Conservation (phyloP, 495 filamentous ascomycete genomes). For the Daldinia concentrica region DNA sequence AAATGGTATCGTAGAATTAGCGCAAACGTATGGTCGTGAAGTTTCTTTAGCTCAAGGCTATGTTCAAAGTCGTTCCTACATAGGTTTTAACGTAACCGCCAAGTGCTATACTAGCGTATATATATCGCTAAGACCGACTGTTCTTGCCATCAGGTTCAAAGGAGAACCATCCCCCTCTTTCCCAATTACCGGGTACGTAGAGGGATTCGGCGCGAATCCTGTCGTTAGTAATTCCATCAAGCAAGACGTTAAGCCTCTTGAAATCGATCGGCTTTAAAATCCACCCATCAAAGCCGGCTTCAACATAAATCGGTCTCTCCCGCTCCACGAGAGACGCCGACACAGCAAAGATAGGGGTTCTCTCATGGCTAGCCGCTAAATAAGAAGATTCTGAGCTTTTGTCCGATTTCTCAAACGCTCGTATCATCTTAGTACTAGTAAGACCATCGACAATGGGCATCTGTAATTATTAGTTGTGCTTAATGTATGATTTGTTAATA, state of each 20-base stretch:
- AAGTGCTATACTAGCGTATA: not conserved
- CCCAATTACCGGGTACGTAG: conserved; percentile 74
- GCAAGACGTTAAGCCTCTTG: conserved; percentile 67
- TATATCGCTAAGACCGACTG: not conserved
- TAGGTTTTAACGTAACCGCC: not conserved
- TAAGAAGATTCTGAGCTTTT: conserved; percentile 54
- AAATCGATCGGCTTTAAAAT: conserved; percentile 82
- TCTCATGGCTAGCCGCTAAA: conserved; percentile 59
- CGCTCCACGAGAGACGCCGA: conserved; percentile 85
- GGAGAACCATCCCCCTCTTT: conserved; percentile 75
- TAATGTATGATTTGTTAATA: not conserved
- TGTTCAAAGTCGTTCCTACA: not conserved
- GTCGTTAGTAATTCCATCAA: conserved; percentile 66
- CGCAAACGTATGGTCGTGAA: not conserved
- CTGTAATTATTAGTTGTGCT: conserved; percentile 51
- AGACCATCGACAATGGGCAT: conserved; percentile 96
- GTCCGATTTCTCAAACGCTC: conserved; percentile 68
- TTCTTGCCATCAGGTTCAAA: not conserved
- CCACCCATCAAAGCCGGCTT: conserved; percentile 92
- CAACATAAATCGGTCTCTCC: conserved; percentile 73
- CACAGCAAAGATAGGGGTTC: conserved; percentile 87
- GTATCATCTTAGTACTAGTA: conserved; percentile 83
- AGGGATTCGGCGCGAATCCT: conserved; percentile 56
- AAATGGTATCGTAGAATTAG: not conserved
- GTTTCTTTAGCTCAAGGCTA: not conserved